phyloP scores from a whole-genome alignment of 345 rosid species.

The Punica granatum region DNA sequence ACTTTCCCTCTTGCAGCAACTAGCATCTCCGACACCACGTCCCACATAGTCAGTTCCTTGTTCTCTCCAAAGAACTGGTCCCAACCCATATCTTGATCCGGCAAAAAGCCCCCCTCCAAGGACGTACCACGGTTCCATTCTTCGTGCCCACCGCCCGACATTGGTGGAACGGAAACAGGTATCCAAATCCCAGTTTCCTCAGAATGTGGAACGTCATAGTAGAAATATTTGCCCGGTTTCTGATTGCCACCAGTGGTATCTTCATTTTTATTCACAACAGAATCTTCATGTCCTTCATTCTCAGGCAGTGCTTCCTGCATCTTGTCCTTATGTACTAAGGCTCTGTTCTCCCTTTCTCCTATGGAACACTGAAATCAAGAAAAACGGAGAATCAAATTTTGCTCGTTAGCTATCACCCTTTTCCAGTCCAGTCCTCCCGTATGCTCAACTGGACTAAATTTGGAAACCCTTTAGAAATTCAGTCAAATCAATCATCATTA shows the following conservation, averaged over 20 bases:
- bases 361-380: not conserved
- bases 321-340: not conserved
- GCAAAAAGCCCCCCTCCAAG: slow-evolving; percentile 74
- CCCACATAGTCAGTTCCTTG: slow-evolving; percentile 93
- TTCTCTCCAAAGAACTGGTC: slow-evolving; percentile 44
- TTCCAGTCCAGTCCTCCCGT: not conserved
- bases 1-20: slow-evolving; percentile 85
- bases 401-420: not conserved
- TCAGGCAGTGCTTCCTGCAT: not conserved
- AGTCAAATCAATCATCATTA: not conserved
- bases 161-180: slow-evolving; percentile 93
- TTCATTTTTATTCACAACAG: not conserved
- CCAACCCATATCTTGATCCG: slow-evolving; percentile 94
- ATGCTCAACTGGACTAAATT: not conserved
- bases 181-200: slow-evolving; percentile 98
- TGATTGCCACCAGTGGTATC: not conserved
- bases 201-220: slow-evolving; percentile 60
- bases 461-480: not conserved
- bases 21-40: slow-evolving; percentile 77
- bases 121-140: slow-evolving; percentile 21
- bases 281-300: not conserved
- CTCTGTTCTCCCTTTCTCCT: not conserved
- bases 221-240: slow-evolving; percentile 56
- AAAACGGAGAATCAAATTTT: not conserved
- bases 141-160: slow-evolving; percentile 31